These are phyloP conservation scores for Pseudomassariella vexata DNA, from an alignment of 2,329 filamentous ascomycete genomes.

Conservation along the genomic window DNA sequence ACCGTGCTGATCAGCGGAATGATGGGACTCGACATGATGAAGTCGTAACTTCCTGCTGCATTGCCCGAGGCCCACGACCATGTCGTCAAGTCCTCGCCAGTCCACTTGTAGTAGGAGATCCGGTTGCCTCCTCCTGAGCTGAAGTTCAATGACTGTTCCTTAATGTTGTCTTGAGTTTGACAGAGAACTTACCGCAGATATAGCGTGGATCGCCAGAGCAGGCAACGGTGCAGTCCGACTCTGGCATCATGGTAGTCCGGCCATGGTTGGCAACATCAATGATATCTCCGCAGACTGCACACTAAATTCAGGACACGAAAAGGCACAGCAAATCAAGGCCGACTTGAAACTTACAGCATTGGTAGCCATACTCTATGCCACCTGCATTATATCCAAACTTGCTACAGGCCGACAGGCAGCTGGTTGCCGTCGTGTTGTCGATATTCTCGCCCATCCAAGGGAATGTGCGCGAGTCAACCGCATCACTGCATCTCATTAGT, in stretches of 20 bases:
- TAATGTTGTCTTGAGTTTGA: neutral
- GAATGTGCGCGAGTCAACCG: constrained; percentile 19
- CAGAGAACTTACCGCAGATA: constrained; percentile 25
- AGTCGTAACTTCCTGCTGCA: constrained; percentile 44
- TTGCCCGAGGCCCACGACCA: constrained; percentile 44
- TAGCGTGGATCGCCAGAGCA: constrained; percentile 27
- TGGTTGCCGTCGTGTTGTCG: constrained; percentile 32
- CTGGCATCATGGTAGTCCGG: constrained; percentile 20
- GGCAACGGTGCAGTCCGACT: constrained; percentile 31
- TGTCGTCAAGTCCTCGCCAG: constrained; percentile 35
- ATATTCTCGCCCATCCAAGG: constrained; percentile 31
- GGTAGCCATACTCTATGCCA: constrained; percentile 36
- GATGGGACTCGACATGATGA: constrained; percentile 46
- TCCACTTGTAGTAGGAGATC: constrained; percentile 44
- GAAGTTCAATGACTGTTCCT: neutral
- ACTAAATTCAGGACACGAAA: neutral
- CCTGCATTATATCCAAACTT: constrained; percentile 35
- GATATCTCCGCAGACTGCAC: constrained; percentile 29
- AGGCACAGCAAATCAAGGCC: no score
- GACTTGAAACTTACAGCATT: constrained; percentile 27
- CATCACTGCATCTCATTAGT: constrained; percentile 13
- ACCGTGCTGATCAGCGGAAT: constrained; percentile 49
- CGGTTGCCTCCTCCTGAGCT: constrained; percentile 29
- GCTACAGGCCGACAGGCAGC: constrained; percentile 33
- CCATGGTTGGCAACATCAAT: constrained; percentile 17